phyloP scores from a whole-genome alignment of 2,329 filamentous ascomycete species.

The Fusarium sp. region DNA sequence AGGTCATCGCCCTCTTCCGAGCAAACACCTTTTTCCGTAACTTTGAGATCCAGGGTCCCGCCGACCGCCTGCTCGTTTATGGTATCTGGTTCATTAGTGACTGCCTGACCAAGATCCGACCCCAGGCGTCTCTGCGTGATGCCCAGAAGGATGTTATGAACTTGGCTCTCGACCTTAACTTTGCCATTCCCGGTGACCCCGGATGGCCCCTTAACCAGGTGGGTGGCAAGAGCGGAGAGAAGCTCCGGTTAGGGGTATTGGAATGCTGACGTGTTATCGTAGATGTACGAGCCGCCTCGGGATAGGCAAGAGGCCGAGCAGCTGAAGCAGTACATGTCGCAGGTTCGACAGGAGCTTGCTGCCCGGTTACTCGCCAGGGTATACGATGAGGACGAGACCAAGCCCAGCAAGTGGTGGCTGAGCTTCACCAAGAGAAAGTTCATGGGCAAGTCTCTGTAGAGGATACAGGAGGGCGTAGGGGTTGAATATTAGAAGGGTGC shows the following conservation, averaged over 20 bases:
- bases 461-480: not conserved
- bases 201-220: conserved; percentile 92
- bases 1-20: conserved; percentile 90
- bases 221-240: conserved; percentile 30
- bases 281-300: conserved; percentile 87
- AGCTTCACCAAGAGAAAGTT: conserved; percentile 99
- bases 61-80: conserved; percentile 93
- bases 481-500: conserved; percentile 36
- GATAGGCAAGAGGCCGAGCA: conserved; percentile 90
- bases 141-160: conserved; percentile 82
- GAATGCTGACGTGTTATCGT: conserved; percentile 14
- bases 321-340: conserved; percentile 85
- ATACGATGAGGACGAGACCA: conserved; percentile 80
- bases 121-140: conserved; percentile 67
- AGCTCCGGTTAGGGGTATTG: not conserved
- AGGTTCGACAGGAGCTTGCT: conserved; percentile 92
- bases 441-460: conserved; percentile 89
- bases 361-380: conserved; percentile 81
- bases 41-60: conserved; percentile 97
- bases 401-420: conserved; percentile 89
- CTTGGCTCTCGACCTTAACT: conserved; percentile 88
- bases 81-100: conserved; percentile 95
- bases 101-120: conserved; percentile 86
- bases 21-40: conserved; percentile 99
- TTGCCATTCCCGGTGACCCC: conserved; percentile 92